These are phyloP conservation scores for Parachlorella kessleri DNA, from an alignment of 139 green algal genomes.

Conservation along the genomic window DNA sequence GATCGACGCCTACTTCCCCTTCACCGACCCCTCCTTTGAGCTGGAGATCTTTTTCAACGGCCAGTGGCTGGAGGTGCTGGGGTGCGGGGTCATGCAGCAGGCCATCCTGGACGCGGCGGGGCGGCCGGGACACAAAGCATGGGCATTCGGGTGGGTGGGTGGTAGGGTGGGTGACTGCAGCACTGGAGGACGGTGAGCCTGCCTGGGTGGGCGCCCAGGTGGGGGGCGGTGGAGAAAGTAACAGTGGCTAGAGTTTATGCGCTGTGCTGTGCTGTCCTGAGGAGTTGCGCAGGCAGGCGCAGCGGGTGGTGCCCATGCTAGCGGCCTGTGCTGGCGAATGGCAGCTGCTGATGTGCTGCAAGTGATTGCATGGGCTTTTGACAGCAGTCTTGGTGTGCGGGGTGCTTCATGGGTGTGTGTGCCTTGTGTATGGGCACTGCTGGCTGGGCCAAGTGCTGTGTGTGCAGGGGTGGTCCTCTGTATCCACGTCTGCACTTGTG, in stretches of 20 bases:
- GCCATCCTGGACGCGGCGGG: constrained; percentile 85
- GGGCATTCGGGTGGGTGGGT: constrained; percentile 48
- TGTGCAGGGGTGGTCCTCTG: neutral
- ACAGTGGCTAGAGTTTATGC: no score
- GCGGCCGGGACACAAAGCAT: constrained; percentile 40
- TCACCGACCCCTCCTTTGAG: constrained; percentile 97
- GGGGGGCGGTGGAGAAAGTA: no score
- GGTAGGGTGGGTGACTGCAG: neutral
- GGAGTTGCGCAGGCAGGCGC: no score
- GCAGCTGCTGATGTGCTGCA: no score
- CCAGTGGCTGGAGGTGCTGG: constrained; percentile 98
- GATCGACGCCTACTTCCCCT: constrained; percentile 99
- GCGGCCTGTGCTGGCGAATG: no score
- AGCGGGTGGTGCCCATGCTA: no score
- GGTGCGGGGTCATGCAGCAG: constrained; percentile 96
- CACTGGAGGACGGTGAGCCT: no score
- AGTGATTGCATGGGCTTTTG: no score
- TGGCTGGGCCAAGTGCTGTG: neutral
- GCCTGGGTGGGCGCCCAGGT: no score
- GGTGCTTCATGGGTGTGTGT: neutral
- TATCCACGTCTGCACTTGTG: neutral
- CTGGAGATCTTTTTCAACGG: constrained; percentile 99
- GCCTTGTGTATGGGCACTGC: neutral
- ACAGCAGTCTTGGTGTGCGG: no score
- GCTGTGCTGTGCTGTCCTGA: no score